A percentile compares a stretch with the other conserved stretches of the same genome.
Conservation (phyloP, 2,329 filamentous ascomycete genomes). For the Nemania sp. region DNA sequence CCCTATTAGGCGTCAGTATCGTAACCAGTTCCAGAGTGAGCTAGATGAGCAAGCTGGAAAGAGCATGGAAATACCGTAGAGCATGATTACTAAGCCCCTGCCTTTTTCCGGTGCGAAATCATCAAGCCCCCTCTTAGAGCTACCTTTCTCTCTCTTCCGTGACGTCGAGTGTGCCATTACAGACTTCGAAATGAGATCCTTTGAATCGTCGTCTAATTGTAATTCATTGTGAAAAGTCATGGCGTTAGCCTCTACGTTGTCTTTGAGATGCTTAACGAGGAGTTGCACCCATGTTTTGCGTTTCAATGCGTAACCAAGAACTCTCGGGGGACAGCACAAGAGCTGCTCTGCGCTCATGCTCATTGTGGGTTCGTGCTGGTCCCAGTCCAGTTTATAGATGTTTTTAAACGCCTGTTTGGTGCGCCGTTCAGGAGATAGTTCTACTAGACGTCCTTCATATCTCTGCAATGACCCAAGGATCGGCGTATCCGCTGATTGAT, state of each 20-base stretch:
- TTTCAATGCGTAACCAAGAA: slow-evolving; percentile 11
- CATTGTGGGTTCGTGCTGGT: not conserved
- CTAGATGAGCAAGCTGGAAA: too few species aligned
- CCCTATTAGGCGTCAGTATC: slow-evolving; percentile 1
- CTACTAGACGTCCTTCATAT: slow-evolving; percentile 4
- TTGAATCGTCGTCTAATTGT: slow-evolving; percentile 25
- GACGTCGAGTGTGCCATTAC: not conserved
- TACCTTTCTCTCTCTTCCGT: not conserved
- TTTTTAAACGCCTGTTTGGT: slow-evolving; percentile 1
- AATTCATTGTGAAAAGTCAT: slow-evolving; percentile 6
- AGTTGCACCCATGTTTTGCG: slow-evolving; percentile 16
- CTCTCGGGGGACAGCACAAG: slow-evolving; percentile 13
- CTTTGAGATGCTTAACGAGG: not conserved
- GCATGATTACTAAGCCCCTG: slow-evolving; percentile 7
- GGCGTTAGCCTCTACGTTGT: not conserved
- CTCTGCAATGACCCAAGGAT: not conserved
- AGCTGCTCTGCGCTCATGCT: not conserved
- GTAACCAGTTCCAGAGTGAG: too few species aligned
- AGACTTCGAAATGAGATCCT: slow-evolving; percentile 8
- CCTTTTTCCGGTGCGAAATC: slow-evolving; percentile 11
- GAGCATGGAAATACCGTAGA: not conserved
- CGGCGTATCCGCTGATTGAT: slow-evolving; percentile 1
- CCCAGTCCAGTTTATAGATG: slow-evolving; percentile 13
- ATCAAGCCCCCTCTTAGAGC: slow-evolving; percentile 2
- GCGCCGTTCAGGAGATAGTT: slow-evolving; percentile 7